Conservation (phyloP, 768 basidiomycete species). For the Rhizopogon rudus region DNA sequence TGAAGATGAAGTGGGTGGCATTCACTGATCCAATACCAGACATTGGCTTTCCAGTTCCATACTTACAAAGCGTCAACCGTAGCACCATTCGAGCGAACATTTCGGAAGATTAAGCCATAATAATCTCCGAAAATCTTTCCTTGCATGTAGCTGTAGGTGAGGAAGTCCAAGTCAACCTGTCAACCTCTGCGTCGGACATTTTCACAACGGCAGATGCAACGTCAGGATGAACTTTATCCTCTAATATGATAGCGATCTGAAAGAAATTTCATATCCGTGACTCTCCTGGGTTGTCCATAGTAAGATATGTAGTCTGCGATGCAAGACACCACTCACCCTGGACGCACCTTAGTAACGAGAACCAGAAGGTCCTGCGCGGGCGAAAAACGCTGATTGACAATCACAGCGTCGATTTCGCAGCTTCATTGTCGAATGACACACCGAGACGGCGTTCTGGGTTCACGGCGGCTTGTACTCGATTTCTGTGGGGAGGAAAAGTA, state of each 20-base stretch:
- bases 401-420: neutral
- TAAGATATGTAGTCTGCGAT: no score
- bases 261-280: neutral
- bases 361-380: neutral
- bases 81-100: neutral
- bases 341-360: neutral
- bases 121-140: neutral
- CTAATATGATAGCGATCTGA: neutral
- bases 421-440: neutral
- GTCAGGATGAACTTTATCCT: neutral
- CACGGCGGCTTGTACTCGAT: no score
- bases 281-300: neutral
- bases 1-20: neutral
- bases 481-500: no score
- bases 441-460: no score
- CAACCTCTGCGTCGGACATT: neutral
- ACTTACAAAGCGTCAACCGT: neutral
- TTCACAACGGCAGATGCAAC: neutral
- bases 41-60: neutral
- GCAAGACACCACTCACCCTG: no score
- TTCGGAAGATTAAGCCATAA: neutral
- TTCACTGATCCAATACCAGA: neutral
- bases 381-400: neutral
- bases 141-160: no score
- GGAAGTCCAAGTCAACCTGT: no score